Conservation (phyloP, 345 rosid genomes). For the Barbarea vulgaris region DNA sequence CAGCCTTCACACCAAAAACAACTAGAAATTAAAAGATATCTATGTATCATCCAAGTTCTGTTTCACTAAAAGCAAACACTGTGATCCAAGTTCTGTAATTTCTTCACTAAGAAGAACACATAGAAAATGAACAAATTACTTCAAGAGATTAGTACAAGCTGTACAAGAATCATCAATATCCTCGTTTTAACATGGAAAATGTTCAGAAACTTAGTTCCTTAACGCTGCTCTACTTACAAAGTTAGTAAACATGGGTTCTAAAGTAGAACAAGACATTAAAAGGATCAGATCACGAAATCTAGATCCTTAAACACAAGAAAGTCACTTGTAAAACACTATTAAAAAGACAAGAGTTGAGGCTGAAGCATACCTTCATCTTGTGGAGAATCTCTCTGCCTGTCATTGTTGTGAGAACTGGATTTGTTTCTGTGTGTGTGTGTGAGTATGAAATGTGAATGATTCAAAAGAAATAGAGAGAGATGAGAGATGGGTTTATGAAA, state of each 20-base stretch:
- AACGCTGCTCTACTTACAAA: not conserved
- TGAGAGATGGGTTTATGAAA: not conserved
- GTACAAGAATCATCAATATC: not conserved
- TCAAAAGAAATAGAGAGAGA: not conserved
- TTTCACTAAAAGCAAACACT: no score
- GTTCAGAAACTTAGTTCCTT: not conserved
- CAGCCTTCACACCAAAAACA: constrained; percentile 48
- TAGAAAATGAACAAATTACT: not conserved
- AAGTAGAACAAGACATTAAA: not conserved
- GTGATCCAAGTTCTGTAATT: not conserved
- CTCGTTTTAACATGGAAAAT: not conserved
- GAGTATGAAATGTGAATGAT: constrained; percentile 24
- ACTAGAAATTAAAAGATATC: not conserved
- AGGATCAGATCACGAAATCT: constrained; percentile 8
- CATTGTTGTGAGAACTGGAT: constrained; percentile 31
- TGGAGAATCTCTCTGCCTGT: constrained; percentile 71
- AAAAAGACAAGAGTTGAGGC: not conserved
- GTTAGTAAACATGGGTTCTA: not conserved
- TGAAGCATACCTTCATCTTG: constrained; percentile 64
- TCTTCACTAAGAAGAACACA: not conserved
- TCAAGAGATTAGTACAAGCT: not conserved
- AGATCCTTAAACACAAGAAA: constrained; percentile 6
- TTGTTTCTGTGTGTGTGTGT: constrained; percentile 3
- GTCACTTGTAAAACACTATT: not conserved
- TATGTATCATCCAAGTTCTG: no score